These are phyloP conservation scores for Nannochloris sp. DNA, from an alignment of 139 green algal genomes.

Conservation along the genomic window DNA sequence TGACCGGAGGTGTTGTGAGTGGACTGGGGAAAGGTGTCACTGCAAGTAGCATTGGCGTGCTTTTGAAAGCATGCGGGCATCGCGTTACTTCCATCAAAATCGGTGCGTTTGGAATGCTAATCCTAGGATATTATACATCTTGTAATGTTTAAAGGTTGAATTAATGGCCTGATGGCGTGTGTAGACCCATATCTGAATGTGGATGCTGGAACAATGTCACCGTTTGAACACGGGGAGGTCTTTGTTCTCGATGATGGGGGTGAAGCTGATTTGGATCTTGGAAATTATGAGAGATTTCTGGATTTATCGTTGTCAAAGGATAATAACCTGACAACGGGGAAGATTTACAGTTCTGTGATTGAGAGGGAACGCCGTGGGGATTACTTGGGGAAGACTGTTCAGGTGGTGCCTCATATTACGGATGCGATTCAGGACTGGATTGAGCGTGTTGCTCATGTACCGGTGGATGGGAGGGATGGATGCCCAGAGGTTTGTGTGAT, in stretches of 20 bases:
- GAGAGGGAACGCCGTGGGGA: slow-evolving; percentile 88
- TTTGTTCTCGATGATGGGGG: slow-evolving; percentile 98
- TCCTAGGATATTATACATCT: neutral
- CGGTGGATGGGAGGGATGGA: slow-evolving; percentile 75
- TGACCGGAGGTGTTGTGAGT: slow-evolving; percentile 92
- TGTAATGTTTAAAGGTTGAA: neutral
- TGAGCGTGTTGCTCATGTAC: slow-evolving; percentile 81
- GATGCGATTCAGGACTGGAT: slow-evolving; percentile 98
- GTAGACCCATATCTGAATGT: slow-evolving; percentile 99
- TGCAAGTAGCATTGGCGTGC: slow-evolving; percentile 85
- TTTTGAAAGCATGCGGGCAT: slow-evolving; percentile 88
- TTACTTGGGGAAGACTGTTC: slow-evolving; percentile 98
- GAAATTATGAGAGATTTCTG: slow-evolving; percentile 99
- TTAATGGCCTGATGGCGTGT: neutral
- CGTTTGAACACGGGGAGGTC: slow-evolving; percentile 99
- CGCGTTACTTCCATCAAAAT: slow-evolving; percentile 96
- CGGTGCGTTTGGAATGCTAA: slow-evolving; percentile 38
- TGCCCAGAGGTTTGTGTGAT: slow-evolving; percentile 94
- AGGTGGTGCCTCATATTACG: slow-evolving; percentile 97
- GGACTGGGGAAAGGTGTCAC: slow-evolving; percentile 97
- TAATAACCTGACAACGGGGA: slow-evolving; percentile 98
- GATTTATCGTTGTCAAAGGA: slow-evolving; percentile 90
- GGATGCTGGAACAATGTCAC: slow-evolving; percentile 98
- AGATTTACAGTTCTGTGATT: slow-evolving; percentile 89
- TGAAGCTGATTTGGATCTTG: slow-evolving; percentile 95